Conservation (phyloP, 768 basidiomycete species). For the Boletellus emodensis region DNA sequence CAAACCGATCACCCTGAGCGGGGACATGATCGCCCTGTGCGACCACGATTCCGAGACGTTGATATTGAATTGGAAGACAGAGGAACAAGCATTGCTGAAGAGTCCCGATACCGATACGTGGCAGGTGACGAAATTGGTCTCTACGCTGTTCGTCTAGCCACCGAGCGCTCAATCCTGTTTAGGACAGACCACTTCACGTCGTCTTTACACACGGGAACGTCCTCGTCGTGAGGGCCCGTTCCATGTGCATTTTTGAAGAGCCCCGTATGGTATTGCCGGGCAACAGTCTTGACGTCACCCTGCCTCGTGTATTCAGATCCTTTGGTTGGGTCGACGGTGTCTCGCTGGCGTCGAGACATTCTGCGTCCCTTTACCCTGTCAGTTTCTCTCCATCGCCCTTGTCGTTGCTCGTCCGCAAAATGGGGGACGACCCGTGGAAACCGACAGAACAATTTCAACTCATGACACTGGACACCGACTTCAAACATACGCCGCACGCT, state of each 20-base stretch:
- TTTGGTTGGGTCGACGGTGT: slow-evolving; percentile 71
- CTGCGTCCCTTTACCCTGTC: neutral
- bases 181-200: slow-evolving; percentile 52
- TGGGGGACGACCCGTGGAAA: slow-evolving; percentile 61
- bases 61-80: slow-evolving; percentile 53
- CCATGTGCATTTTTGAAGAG: slow-evolving; percentile 51
- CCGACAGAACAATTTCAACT: slow-evolving; percentile 46
- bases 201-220: slow-evolving; percentile 44
- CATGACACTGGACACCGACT: slow-evolving; percentile 43
- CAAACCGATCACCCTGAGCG: slow-evolving; percentile 46
- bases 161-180: slow-evolving; percentile 18
- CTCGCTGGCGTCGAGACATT: slow-evolving; percentile 31
- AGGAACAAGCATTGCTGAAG: slow-evolving; percentile 44
- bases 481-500: neutral
- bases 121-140: slow-evolving; percentile 24
- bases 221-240: slow-evolving; percentile 57
- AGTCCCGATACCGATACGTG: slow-evolving; percentile 33
- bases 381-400: slow-evolving; percentile 22
- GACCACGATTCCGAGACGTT: slow-evolving; percentile 49
- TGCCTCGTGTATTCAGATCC: slow-evolving; percentile 41
- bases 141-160: neutral
- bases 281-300: slow-evolving; percentile 9
- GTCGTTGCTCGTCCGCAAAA: slow-evolving; percentile 53
- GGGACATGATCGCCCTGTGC: slow-evolving; percentile 51
- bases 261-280: slow-evolving; percentile 35